Evolutionary conservation across 306 rosid species (phyloP).

Genomic region (Citrullus colocynthis): DNA sequence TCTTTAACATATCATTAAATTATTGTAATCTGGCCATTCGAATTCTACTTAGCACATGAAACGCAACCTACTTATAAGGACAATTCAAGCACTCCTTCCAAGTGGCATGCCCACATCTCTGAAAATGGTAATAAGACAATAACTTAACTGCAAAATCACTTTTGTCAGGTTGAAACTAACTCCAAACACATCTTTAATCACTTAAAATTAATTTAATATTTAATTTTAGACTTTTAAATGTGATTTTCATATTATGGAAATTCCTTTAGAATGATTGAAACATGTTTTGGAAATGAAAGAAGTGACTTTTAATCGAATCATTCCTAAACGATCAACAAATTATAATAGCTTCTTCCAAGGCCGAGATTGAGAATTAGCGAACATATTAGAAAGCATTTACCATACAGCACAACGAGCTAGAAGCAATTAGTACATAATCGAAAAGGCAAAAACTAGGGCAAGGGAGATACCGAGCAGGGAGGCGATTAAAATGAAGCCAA

Average conservation of each 20-base stretch:
- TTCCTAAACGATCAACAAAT: not conserved
- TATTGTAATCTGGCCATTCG: not conserved
- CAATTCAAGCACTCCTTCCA: not conserved
- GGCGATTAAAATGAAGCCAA: conserved; percentile 94
- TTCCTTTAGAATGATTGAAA: no score
- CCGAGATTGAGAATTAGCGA: not conserved
- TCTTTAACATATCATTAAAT: not conserved
- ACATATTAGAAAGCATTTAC: not conserved
- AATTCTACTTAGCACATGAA: no score
- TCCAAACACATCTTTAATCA: no score
- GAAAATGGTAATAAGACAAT: not conserved
- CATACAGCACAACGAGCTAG: not conserved
- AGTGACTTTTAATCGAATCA: no score
- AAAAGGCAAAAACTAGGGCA: conserved; percentile 1
- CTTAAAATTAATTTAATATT: no score
- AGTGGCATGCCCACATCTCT: not conserved
- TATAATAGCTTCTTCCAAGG: no score
- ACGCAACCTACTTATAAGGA: not conserved
- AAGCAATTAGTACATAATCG: not conserved
- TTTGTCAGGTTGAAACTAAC: no score
- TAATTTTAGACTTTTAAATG: no score
- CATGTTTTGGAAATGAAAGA: no score
- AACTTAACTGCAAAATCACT: no score
- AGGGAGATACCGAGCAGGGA: conserved; percentile 63
- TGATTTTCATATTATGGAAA: no score